Percentiles rank a stretch among this genome's conserved stretches.
phyloP scores from a whole-genome alignment of 495 filamentous ascomycete genomes.

The Hypoxylon fuscum region DNA sequence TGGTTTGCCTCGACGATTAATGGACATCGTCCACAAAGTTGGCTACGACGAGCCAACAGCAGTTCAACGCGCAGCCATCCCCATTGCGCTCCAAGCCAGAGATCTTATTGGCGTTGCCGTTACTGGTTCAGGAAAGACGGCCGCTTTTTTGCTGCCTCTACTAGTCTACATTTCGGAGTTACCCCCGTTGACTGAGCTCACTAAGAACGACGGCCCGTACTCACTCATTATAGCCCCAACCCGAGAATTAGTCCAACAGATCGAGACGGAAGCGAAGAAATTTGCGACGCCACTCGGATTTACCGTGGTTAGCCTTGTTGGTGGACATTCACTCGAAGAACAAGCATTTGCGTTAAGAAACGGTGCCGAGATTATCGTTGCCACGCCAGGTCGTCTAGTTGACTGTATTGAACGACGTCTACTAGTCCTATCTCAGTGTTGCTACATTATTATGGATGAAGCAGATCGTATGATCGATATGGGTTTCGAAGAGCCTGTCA shows the following conservation, averaged over 20 bases:
- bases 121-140: conserved; percentile 98
- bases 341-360: conserved; percentile 93
- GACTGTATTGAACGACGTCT: conserved; percentile 96
- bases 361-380: conserved; percentile 98
- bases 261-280: conserved; percentile 92
- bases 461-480: conserved; percentile 99
- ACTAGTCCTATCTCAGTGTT: conserved; percentile 91
- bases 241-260: conserved; percentile 98
- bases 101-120: conserved; percentile 98
- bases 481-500: conserved; percentile 96
- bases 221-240: conserved; percentile 96
- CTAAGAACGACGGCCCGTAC: conserved; percentile 96
- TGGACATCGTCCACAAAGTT: conserved; percentile 84
- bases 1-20: conserved; percentile 76
- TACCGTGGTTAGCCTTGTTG: conserved; percentile 95
- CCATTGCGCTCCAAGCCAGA: conserved; percentile 90
- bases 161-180: conserved; percentile 97
- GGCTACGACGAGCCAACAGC: conserved; percentile 94
- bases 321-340: conserved; percentile 94
- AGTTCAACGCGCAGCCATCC: conserved; percentile 93
- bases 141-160: conserved; percentile 90
- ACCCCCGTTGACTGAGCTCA: conserved; percentile 82
- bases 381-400: conserved; percentile 94
- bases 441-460: conserved; percentile 97
- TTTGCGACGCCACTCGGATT: conserved; percentile 93